Evolutionary conservation across 805 yeast genomes (phyloP).

Genomic region (Candida ponderosae): DNA sequence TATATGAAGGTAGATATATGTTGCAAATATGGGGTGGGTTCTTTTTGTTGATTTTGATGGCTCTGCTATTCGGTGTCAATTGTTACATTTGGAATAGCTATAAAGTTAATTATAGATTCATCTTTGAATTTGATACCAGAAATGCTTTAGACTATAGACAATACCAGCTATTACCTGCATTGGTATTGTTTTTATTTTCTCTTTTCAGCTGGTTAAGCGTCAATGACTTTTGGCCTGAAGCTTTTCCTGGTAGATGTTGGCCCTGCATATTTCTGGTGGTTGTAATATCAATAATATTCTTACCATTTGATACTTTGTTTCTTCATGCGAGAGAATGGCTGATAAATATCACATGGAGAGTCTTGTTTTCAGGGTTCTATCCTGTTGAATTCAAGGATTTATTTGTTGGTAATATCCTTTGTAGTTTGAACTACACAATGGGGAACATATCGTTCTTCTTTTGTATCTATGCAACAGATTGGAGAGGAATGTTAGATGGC

Average conservation of each 20-base stretch:
- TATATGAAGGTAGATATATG: conserved; percentile 52
- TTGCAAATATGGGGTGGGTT: conserved; percentile 94
- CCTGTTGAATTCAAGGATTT: conserved; percentile 96
- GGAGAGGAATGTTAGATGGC: conserved; percentile 46
- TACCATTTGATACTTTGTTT: conserved; percentile 55
- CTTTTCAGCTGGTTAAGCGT: conserved; percentile 74
- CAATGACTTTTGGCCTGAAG: conserved; percentile 52
- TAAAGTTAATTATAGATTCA: conserved; percentile 84
- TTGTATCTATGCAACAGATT: conserved; percentile 69
- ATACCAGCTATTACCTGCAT: conserved; percentile 55
- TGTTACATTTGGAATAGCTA: conserved; percentile 65
- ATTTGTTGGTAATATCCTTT: conserved; percentile 84
- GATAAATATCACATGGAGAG: conserved; percentile 59
- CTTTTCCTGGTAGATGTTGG: conserved; percentile 60
- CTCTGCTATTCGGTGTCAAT: conserved; percentile 57
- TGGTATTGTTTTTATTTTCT: conserved; percentile 47
- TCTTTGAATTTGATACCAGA: conserved; percentile 77
- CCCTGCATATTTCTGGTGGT: conserved; percentile 72
- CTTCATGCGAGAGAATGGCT: conserved; percentile 72
- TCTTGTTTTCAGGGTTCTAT: conserved; percentile 74
- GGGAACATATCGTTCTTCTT: conserved; percentile 81
- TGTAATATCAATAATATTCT: conserved; percentile 36
- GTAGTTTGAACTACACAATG: conserved; percentile 82
- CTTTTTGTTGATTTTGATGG: conserved; percentile 52
- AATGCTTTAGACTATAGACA: conserved; percentile 60